Percentiles rank a stretch among this genome's conserved stretches.
phyloP scores from a whole-genome alignment of 441 rosid genomes.

The Viola pubescens region DNA sequence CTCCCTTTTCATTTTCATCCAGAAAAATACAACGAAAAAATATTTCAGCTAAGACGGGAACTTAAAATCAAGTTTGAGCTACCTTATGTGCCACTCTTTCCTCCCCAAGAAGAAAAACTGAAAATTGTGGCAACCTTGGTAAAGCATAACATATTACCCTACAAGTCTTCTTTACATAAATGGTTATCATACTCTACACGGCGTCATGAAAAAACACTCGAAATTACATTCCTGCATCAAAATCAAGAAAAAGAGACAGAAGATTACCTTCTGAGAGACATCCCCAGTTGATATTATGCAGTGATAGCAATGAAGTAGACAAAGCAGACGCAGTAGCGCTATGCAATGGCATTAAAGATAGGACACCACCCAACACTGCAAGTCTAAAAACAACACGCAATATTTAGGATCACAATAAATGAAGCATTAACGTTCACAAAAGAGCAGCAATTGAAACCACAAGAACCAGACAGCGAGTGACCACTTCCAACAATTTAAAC shows the following conservation, averaged over 20 bases:
- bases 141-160: not conserved
- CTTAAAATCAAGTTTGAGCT: too few species aligned
- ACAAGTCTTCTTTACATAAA: not conserved
- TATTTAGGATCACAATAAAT: not conserved
- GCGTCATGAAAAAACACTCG: not conserved
- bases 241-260: not conserved
- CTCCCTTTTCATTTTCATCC: too few species aligned
- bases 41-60: too few species aligned
- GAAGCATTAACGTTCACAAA: not conserved
- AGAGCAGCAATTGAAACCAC: not conserved
- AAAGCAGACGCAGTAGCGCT: conserved; percentile 75
- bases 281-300: conserved; percentile 65
- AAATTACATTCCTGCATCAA: too few species aligned
- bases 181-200: not conserved
- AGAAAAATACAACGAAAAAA: too few species aligned
- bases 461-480: not conserved
- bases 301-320: conserved; percentile 72
- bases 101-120: not conserved
- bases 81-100: too few species aligned
- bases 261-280: conserved; percentile 78
- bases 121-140: not conserved
- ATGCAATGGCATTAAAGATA: conserved; percentile 69
- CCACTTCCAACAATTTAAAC: not conserved
- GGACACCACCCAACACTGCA: conserved; percentile 59
- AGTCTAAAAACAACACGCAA: conserved; percentile 25